Evolutionary conservation across 2,329 filamentous ascomycete species (phyloP).

Genomic region (Didymella arachidicola): DNA sequence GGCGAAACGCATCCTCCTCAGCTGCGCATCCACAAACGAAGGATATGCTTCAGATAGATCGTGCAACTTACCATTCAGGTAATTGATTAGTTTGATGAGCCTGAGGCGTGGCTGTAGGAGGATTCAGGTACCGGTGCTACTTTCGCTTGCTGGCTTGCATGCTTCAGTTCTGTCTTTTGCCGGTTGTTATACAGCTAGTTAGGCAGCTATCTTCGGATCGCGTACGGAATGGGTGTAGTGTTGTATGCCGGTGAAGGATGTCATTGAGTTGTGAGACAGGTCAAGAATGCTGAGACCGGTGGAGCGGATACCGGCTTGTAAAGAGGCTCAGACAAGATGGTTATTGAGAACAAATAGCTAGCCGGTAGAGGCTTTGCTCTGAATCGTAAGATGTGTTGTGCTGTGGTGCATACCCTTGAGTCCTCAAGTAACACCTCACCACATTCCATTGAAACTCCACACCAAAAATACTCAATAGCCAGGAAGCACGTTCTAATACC

Average conservation of each 20-base stretch:
- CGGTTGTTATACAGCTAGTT: slow-evolving; percentile 2
- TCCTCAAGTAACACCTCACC: background rate
- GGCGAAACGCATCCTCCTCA: slow-evolving; percentile 1
- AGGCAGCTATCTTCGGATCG: slow-evolving; percentile 2
- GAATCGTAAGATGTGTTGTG: background rate
- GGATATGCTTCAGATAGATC: slow-evolving; percentile 6
- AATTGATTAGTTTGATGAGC: slow-evolving; percentile 2
- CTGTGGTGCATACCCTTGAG: background rate
- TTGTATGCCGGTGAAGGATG: background rate
- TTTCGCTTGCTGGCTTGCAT: background rate
- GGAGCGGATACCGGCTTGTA: slow-evolving; percentile 1
- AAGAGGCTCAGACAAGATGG: background rate
- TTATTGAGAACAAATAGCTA: background rate
- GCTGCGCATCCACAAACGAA: background rate
- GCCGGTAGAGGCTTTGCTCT: background rate
- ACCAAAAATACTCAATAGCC: background rate
- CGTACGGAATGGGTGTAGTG: background rate
- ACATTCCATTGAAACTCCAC: background rate
- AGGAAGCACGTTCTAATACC: no score
- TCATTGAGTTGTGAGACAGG: slow-evolving; percentile 6
- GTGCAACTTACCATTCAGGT: background rate
- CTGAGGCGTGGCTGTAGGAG: background rate
- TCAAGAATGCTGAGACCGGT: slow-evolving; percentile 11
- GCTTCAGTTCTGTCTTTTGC: slow-evolving; percentile 3
- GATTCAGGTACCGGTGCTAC: background rate